Percentiles rank a stretch among this genome's conserved stretches.
phyloP scores from a whole-genome alignment of 2,329 filamentous ascomycete genomes.

The Aphanoascus verrucosus region DNA sequence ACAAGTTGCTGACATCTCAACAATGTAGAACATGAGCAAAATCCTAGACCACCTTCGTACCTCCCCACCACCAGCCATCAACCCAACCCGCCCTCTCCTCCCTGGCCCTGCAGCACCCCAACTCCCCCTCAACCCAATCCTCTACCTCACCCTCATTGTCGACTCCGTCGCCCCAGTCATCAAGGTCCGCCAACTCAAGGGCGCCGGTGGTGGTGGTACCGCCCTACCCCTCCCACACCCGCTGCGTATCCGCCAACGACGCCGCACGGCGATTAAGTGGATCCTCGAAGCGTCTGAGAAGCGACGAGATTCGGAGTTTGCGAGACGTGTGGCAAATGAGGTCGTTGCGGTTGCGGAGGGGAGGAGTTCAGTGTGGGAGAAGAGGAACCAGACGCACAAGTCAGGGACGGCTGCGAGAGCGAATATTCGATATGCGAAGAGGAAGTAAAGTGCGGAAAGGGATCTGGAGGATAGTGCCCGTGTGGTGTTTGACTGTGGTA shows the following conservation, averaged over 20 bases:
- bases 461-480: not conserved
- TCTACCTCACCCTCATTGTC: conserved; percentile 80
- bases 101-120: conserved; percentile 68
- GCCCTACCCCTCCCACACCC: conserved; percentile 75
- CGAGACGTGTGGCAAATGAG: conserved; percentile 72
- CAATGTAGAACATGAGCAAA: conserved; percentile 64
- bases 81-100: conserved; percentile 47
- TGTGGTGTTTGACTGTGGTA: not conserved
- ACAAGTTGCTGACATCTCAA: not conserved
- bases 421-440: conserved; percentile 42
- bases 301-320: conserved; percentile 62
- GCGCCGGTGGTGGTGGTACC: conserved; percentile 74
- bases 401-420: conserved; percentile 64
- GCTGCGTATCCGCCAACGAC: conserved; percentile 60
- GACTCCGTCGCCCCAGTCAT: conserved; percentile 88
- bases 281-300: conserved; percentile 76
- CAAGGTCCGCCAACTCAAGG: conserved; percentile 63
- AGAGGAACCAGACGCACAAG: conserved; percentile 67
- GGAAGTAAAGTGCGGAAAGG: not conserved
- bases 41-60: conserved; percentile 79
- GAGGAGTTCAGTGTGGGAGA: conserved; percentile 72
- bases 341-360: conserved; percentile 81
- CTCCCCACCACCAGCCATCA: conserved; percentile 64
- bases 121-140: conserved; percentile 77
- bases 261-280: conserved; percentile 74